These are phyloP conservation scores for Bipolaris zeicola DNA, from an alignment of 2,329 filamentous ascomycete species.

Conservation along the genomic window DNA sequence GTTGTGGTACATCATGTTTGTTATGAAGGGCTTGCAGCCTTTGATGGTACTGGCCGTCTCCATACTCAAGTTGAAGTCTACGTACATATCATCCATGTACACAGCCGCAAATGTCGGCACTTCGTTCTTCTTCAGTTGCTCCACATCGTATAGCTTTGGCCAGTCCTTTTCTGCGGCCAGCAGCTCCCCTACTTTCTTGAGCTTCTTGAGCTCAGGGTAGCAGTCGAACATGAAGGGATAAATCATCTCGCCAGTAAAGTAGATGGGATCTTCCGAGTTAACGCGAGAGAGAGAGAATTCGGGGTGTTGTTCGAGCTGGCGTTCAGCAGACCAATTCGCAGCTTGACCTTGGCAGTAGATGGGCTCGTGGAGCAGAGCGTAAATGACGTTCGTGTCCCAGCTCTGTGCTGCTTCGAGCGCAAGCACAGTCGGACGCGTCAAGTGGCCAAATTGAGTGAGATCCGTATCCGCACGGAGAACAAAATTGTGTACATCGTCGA, in stretches of 20 bases:
- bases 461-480: conserved; percentile 74
- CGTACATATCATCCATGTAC: conserved; percentile 91
- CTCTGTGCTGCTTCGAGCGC: conserved; percentile 69
- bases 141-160: conserved; percentile 76
- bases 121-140: conserved; percentile 73
- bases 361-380: conserved; percentile 84
- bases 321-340: conserved; percentile 76
- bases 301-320: conserved; percentile 60
- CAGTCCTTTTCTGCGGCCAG: conserved; percentile 73
- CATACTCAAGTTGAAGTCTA: conserved; percentile 75
- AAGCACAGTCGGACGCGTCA: conserved; percentile 73
- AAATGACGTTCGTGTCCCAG: conserved; percentile 80
- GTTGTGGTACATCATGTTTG: conserved; percentile 87
- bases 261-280: conserved; percentile 61
- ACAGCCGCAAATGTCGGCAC: conserved; percentile 86
- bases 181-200: conserved; percentile 71
- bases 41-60: conserved; percentile 77
- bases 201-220: conserved; percentile 73
- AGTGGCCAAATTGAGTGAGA: conserved; percentile 73
- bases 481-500: conserved; percentile 55
- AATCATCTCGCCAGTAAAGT: conserved; percentile 92
- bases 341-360: conserved; percentile 76
- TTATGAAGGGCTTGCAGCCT: conserved; percentile 79
- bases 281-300: conserved; percentile 51
- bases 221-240: conserved; percentile 84